These are phyloP conservation scores for Acacia confusa DNA, from an alignment of 306 rosid species.

Conservation along the genomic window DNA sequence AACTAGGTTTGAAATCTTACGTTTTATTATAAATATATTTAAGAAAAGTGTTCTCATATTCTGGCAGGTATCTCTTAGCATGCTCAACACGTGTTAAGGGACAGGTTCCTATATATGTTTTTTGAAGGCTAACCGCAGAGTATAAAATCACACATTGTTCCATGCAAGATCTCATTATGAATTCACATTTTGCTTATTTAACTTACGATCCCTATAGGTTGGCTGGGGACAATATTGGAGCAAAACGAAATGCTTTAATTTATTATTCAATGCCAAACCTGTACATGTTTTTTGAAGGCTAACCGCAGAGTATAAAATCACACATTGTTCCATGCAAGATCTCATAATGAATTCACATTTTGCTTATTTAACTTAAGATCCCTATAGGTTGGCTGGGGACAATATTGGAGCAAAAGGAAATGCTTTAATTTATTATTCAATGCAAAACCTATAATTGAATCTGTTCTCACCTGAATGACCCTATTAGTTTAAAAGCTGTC, in stretches of 20 bases:
- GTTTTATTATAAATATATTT: background rate
- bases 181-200: background rate
- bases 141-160: background rate
- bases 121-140: background rate
- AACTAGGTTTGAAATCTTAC: conserved; percentile 58
- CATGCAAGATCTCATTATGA: background rate
- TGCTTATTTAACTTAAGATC: background rate
- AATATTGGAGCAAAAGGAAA: background rate
- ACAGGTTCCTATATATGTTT: background rate
- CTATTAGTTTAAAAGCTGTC: background rate
- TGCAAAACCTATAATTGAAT: background rate
- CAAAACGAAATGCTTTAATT: background rate
- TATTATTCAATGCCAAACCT: background rate
- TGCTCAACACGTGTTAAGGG: background rate
- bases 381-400: background rate
- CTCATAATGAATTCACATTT: background rate
- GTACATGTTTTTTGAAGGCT: background rate
- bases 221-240: background rate
- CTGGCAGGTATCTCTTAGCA: background rate
- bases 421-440: background rate
- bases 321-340: background rate
- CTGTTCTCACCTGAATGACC: background rate
- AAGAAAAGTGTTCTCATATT: background rate
- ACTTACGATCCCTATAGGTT: background rate
- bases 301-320: background rate